Conservation (phyloP, 192 early-diverging fungal species). For the Allomyces macrogynus region DNA sequence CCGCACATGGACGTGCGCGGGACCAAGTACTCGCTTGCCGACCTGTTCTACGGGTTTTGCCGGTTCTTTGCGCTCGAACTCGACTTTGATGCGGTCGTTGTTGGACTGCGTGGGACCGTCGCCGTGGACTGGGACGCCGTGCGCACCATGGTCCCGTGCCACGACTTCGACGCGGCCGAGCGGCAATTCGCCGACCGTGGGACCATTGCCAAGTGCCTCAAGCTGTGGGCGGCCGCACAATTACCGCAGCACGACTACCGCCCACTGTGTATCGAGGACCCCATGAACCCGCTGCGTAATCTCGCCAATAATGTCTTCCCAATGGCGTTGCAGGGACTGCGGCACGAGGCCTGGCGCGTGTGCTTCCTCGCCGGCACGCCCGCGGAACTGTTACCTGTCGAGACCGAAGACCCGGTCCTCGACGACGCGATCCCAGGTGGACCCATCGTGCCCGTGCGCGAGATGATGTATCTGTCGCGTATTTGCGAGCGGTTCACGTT, state of each 20-base stretch:
- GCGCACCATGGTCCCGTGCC: conserved; percentile 54
- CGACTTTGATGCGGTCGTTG: neutral
- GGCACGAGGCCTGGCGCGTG: no score
- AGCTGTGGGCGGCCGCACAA: conserved; percentile 59
- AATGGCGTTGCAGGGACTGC: no score
- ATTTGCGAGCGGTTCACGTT: no score
- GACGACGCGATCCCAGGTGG: no score
- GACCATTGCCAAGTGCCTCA: conserved; percentile 24
- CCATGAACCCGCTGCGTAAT: conserved; percentile 70
- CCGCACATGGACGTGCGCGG: neutral
- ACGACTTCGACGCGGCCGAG: conserved; percentile 61
- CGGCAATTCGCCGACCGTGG: neutral
- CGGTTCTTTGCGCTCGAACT: neutral
- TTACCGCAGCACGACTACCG: conserved; percentile 30
- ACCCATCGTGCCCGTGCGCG: no score
- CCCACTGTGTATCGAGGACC: conserved; percentile 79
- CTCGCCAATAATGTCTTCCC: conserved; percentile 38
- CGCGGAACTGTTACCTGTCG: no score
- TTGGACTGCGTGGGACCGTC: conserved; percentile 15
- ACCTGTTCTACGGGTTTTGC: no score
- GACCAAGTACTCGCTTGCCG: neutral
- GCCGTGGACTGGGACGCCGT: conserved; percentile 73
- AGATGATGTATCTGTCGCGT: no score
- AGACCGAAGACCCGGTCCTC: no score
- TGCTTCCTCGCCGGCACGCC: no score